Conservation (phyloP, 2,329 filamentous ascomycete genomes). For the Curvularia hawaiiensis region DNA sequence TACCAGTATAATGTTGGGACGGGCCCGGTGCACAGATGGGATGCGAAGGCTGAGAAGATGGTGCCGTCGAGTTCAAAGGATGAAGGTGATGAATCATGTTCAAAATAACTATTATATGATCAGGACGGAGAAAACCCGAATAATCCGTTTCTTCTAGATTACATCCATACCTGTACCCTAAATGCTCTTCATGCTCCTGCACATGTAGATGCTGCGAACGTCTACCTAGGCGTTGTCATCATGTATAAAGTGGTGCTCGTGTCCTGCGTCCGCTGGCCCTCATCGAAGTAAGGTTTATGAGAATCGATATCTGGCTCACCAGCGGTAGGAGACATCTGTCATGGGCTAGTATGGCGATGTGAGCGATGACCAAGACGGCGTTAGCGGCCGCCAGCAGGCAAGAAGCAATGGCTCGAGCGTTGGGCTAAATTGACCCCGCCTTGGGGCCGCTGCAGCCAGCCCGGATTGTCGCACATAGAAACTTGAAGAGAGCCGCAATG, state of each 20-base stretch:
- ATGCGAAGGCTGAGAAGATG: conserved; percentile 61
- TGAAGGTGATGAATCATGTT: not conserved
- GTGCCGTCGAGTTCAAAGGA: conserved; percentile 36
- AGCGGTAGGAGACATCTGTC: not conserved
- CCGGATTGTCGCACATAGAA: not conserved
- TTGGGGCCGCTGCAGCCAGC: conserved; percentile 1
- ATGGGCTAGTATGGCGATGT: not conserved
- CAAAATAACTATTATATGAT: no score
- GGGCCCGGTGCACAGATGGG: conserved; percentile 72
- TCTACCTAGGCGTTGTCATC: not conserved
- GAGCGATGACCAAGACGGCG: not conserved
- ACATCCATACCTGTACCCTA: not conserved
- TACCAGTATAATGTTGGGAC: conserved; percentile 81
- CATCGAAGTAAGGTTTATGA: not conserved
- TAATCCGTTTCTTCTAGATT: not conserved
- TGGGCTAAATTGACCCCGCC: conserved; percentile 10
- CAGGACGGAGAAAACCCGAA: not conserved
- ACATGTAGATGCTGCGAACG: not conserved
- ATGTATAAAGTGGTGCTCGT: not conserved
- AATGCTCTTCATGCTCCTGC: not conserved
- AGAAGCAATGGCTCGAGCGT: conserved; percentile 4
- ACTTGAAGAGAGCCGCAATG: not conserved
- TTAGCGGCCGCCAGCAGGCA: not conserved
- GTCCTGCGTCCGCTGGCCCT: not conserved
- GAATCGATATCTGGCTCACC: not conserved